phyloP scores from a whole-genome alignment of 768 basidiomycete genomes.

The Psilocybe cubensis region DNA sequence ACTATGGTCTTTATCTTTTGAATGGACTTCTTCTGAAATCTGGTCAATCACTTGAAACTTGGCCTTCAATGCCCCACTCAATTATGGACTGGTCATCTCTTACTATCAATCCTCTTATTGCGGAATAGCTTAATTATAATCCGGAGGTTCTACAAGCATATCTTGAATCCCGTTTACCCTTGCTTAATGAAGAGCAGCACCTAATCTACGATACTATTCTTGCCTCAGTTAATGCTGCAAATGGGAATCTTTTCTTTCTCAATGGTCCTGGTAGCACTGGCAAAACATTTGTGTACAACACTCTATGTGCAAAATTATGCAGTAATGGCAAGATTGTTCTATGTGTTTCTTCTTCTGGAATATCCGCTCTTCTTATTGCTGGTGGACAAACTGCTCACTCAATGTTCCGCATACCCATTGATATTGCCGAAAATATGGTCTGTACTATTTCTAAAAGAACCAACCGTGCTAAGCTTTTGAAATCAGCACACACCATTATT shows the following conservation, averaged over 20 bases:
- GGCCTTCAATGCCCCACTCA: slow-evolving; percentile 35
- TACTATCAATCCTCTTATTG: slow-evolving; percentile 30
- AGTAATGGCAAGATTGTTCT: slow-evolving; percentile 36
- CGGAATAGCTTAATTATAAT: slow-evolving; percentile 36
- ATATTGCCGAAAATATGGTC: slow-evolving; percentile 21
- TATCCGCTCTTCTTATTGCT: slow-evolving; percentile 46
- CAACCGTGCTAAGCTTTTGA: slow-evolving; percentile 19
- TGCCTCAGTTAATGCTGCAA: not conserved
- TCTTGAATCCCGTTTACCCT: slow-evolving; percentile 1
- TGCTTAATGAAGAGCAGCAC: slow-evolving; percentile 31
- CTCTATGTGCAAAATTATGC: slow-evolving; percentile 33
- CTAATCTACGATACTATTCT: slow-evolving; percentile 15
- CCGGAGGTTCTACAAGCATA: not conserved
- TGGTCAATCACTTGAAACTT: slow-evolving; percentile 26
- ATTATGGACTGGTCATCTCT: slow-evolving; percentile 27
- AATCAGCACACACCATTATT: slow-evolving; percentile 30
- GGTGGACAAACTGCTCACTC: slow-evolving; percentile 34
- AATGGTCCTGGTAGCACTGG: slow-evolving; percentile 48
- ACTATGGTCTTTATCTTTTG: slow-evolving; percentile 42
- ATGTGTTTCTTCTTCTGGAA: slow-evolving; percentile 54
- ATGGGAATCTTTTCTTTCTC: slow-evolving; percentile 38
- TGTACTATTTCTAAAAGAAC: slow-evolving; percentile 38
- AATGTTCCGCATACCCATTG: slow-evolving; percentile 49
- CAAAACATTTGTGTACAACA: slow-evolving; percentile 48
- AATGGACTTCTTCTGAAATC: slow-evolving; percentile 26